Evolutionary conservation across 2,329 filamentous ascomycete genomes (phyloP).

Genomic region (Helotiales sp.): DNA sequence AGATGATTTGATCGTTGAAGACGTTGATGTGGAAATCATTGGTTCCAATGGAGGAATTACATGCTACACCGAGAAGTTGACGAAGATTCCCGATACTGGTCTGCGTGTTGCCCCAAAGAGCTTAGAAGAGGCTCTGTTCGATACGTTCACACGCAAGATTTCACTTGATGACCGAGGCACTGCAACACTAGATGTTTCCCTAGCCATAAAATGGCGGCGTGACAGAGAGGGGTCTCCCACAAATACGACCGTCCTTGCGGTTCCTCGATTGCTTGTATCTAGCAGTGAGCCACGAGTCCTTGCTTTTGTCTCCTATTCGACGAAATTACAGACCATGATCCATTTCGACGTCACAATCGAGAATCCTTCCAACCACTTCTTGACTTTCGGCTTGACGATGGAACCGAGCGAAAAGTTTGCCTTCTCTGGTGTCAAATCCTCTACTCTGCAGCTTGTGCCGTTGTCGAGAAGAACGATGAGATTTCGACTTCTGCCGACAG

Average conservation of each 20-base stretch:
- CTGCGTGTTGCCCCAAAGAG: constrained; percentile 65
- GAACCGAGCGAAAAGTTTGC: constrained; percentile 92
- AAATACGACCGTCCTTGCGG: constrained; percentile 72
- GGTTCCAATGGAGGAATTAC: constrained; percentile 65
- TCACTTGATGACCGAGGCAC: constrained; percentile 82
- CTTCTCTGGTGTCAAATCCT: constrained; percentile 86
- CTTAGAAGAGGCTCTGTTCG: constrained; percentile 74
- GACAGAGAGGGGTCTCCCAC: constrained; percentile 40
- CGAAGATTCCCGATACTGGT: constrained; percentile 47
- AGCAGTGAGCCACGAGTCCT: constrained; percentile 84
- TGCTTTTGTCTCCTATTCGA: constrained; percentile 56
- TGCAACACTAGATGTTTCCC: constrained; percentile 73
- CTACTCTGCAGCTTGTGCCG: constrained; percentile 80
- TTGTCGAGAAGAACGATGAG: constrained; percentile 75
- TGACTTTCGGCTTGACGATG: constrained; percentile 92
- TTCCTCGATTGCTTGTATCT: constrained; percentile 81
- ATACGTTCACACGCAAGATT: constrained; percentile 74
- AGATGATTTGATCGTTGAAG: constrained; percentile 64
- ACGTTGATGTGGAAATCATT: constrained; percentile 67
- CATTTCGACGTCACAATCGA: constrained; percentile 76
- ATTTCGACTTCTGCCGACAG: constrained; percentile 75
- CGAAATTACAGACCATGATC: constrained; percentile 40
- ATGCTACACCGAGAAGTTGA: constrained; percentile 55
- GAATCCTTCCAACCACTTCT: constrained; percentile 91
- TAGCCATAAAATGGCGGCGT: constrained; percentile 80